Evolutionary conservation across 768 basidiomycete genomes (phyloP).

Genomic region (Pulveroboletus ravenelii): DNA sequence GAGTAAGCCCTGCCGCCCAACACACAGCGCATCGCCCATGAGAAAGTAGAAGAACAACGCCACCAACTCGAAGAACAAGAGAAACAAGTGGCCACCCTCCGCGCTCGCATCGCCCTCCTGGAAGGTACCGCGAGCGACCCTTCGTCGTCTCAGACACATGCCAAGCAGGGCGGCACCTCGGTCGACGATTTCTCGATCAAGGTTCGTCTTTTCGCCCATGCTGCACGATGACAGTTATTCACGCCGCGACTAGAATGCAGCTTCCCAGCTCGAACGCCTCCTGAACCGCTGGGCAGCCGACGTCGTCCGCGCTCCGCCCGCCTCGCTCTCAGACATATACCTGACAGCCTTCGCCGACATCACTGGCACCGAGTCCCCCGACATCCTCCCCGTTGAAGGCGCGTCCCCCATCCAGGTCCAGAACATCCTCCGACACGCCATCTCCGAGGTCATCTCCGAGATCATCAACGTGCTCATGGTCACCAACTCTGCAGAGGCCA

Average conservation of each 20-base stretch:
- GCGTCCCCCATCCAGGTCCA: slow-evolving; percentile 70
- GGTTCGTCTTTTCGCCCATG: slow-evolving; percentile 36
- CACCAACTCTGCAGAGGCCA: slow-evolving; percentile 81
- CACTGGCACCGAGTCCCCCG: slow-evolving; percentile 38
- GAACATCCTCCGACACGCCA: slow-evolving; percentile 73
- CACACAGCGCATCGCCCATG: slow-evolving; percentile 69
- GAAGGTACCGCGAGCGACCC: slow-evolving; percentile 55
- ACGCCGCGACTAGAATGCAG: slow-evolving; percentile 54
- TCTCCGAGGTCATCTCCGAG: slow-evolving; percentile 70
- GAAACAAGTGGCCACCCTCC: slow-evolving; percentile 68
- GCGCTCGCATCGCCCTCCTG: slow-evolving; percentile 64
- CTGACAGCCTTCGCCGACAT: slow-evolving; percentile 59
- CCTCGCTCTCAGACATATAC: slow-evolving; percentile 48
- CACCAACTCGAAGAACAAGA: slow-evolving; percentile 79
- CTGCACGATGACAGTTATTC: neutral
- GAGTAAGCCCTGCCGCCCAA: neutral
- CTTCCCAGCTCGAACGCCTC: slow-evolving; percentile 74
- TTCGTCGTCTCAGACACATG: slow-evolving; percentile 21
- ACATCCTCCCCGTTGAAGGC: slow-evolving; percentile 36
- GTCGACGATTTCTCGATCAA: slow-evolving; percentile 88
- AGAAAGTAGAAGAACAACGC: slow-evolving; percentile 82
- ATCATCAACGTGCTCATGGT: slow-evolving; percentile 83
- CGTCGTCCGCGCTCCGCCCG: slow-evolving; percentile 54
- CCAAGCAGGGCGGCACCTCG: slow-evolving; percentile 51
- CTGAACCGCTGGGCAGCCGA: slow-evolving; percentile 90